Evolutionary conservation across 1,139 yeast genomes (phyloP), one percentile per base, ranked within the genome.

Genomic region (Lodderomyces beijingensis): DNA sequence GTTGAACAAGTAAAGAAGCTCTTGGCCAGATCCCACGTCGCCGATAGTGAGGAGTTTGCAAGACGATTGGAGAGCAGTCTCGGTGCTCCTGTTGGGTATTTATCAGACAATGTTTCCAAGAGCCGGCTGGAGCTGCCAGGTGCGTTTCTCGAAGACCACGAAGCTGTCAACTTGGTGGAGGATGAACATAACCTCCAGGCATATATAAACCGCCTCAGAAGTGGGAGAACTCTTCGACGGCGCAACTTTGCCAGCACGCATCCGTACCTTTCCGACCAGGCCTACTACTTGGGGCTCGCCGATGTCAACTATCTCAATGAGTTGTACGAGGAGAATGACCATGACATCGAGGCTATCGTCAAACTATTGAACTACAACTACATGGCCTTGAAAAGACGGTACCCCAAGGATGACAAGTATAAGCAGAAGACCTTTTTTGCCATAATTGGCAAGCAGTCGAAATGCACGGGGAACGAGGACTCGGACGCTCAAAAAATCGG

Each of bases 241-340:
- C 47, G 75, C 17, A 68, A 63, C 30, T 69, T 69, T 42, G 62
- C 74, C 2, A 62, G 70, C 45, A 58, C 71, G 2, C 72, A 67
- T 45, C 75, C 75, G 0, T 69, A 69, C 40, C 43, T 69, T 15
- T 68, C 72, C 3, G 75, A 69, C 40, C 71, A 66, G 39, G 72
- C 71, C 3, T 69, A 65, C 38, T 68, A 67, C 53, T 50, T 69
- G 30, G 74, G 69, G 1, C 49, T 69, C 8, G 54, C 69, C 7
- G 53, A 58, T 28, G 47, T 55, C 3, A 59, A 57, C 20, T 57
- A 59, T 33, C 49, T 68, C 38, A 66, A 68, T 44, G 65, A 62
- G 25, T 41, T 68, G 28, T 67, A 62, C 41, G 59, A 55, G 30
- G 62, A 58, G 11, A 51, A 50, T 26, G 58, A 56, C 15, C 55